Base-by-base conservation (phyloP, 805 yeast genomes). In the Kregervanrija pseudodelftensis region DNA sequence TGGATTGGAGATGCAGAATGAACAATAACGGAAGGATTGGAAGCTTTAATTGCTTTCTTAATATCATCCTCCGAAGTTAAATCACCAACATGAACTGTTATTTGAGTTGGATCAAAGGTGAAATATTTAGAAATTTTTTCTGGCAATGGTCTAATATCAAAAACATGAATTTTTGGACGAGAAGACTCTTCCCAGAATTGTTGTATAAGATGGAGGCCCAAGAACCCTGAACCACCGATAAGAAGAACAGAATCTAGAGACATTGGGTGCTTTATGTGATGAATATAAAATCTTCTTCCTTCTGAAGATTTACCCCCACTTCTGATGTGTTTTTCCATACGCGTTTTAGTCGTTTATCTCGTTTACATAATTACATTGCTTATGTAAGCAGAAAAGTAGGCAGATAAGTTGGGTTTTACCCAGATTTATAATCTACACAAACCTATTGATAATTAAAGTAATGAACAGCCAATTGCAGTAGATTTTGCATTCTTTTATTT, bases 1-100 rank as follows among this genome's bases (percentile, higher is more conserved):
- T 89, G 97, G 63, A 93, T 76, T 14, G 99, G 99, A 11, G 98
- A 91, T 2, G 98, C 99, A 1, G 96, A 85, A 60, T 95, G 98
- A 8, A 93, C 95, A 17, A 93, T 77, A 1, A 87, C 90, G 36
- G 77, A 73, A 40, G 95, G 88, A 34, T 70, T 61, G 30, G 83
- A 71, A 11, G 58, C 61, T 32, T 64, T 60, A 34, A 91, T 76
- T 0, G 95, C 95, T 7, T 64, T 57, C 3, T 67, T 60, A 5
- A 93, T 82, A 56, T 87, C 95, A 9, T 67, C 74, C 30, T 72
- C 75, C 0, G 84, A 78, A 0, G 98, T 87, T 50, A 93, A 67
- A 58, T 93, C 98, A 40, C 97, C 98, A 53, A 80, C 71, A 61
- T 80, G 85, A 50, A 82, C 80, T 1, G 58, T 59, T 44, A 91